Evolutionary conservation across 768 basidiomycete genomes (phyloP), one percentile per base, ranked within the genome.

Genomic region (Russula virescens): DNA sequence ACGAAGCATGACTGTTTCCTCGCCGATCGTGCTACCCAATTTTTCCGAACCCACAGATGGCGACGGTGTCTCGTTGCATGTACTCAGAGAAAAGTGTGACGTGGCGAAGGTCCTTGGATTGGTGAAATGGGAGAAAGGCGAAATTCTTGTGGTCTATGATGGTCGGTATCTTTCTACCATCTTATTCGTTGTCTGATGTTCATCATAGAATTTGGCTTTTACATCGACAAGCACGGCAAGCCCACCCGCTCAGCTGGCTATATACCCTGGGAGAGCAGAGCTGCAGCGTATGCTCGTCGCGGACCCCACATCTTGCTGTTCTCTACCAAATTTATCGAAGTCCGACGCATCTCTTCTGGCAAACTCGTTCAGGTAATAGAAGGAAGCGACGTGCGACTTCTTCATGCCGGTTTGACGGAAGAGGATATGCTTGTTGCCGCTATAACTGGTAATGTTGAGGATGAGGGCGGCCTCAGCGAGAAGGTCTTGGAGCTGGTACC

Each of bases 301-400:
- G 81, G 81, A 10, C 78, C 77, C 7, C 81, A 90, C 68, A 63
- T 93, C 66, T 77, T 94, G 21, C 81, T 94, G 34, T 83, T 93
- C 74, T 90, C 88, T 8, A 68, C 82, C 18, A 80, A 84, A 60
- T 93, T 89, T 71, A 79, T 94, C 68, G 91, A 94, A 71, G 76
- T 93, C 28, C 83, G 91, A 59, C 77, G 83, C 62, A 74, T 83
- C 28, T 73, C 76, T 16, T 87, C 85, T 1, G 86, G 88, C 5
- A 73, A 81, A 55, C 82, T 94, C 21, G 82, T 86, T n/a, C 91
- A 94, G 73, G 88, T 91, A n/a, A 84, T 93, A 48, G 87, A 90
- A 69, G 90, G 80, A 0, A 67, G 69, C 13, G 88, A 91, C 67
- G 80, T 93, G 42, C 83, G 88, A 26, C 77, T 90, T 31, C 72